Base-by-base conservation (phyloP, 2,329 filamentous ascomycete genomes). In the Fusarium dimerum region DNA sequence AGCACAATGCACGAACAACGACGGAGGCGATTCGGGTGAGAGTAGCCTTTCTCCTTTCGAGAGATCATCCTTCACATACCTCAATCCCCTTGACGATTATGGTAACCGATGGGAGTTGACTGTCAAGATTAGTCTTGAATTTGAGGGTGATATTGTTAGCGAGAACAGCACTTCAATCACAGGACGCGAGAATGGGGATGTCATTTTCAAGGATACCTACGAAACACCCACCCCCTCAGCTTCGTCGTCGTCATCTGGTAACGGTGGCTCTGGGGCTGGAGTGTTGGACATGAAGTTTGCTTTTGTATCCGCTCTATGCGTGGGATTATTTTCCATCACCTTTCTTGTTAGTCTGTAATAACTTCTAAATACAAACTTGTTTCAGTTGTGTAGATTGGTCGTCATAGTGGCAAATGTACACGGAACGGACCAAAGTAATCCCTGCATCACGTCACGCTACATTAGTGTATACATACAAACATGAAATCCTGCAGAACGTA, bases 121-220 rank as follows among this genome's bases (percentile, higher is more conserved):
- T 5, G 9, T 50, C 16, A 36, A 36, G 6, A 40, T 45, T 2
- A 40, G 36, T 32, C 43, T 50, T 1, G 49, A 48, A 15, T 59
- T 59, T 36, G 30, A 59, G 40, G 56, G 56, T 5, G 45, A 45
- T 1, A 47, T 59, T 13, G 56, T 56, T 15, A 44, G 47, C 5
- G 56, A 56, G 46, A 59, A 59, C 17, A 59, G 56, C 26, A 59
- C 56, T 2, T 42, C 13, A 6, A 45, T 49, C 16, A 44, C 41
- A 2, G 46, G 50, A 12, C 41, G 43, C 11, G 29, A 51, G n/a
- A 6, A 45, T 38, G 48, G 48, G 15, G 43, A 51, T 17, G 38
- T 51, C n/a, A 17, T 47, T 13, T 51, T 51, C 30, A 16, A 18
- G 29, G 38, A 9, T 16, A 13, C 13, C 5, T 50, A 50, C 36